Conservation (phyloP, 2,329 filamentous ascomycete genomes). For the Aciculosporium take region DNA sequence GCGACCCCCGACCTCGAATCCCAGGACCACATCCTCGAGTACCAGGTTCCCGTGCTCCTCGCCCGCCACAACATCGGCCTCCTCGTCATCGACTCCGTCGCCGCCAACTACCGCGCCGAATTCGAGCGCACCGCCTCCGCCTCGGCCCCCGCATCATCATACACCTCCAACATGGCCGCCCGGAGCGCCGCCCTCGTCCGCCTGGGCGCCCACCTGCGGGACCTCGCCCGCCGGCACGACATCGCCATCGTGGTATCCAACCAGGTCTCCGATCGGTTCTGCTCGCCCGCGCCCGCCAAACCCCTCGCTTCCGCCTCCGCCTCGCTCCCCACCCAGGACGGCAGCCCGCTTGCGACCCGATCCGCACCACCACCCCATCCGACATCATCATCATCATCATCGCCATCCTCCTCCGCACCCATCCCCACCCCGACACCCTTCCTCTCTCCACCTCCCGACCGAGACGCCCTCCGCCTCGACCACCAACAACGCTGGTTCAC, state of each 20-base stretch:
- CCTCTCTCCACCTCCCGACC: constrained; percentile 19
- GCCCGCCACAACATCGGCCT: constrained; percentile 63
- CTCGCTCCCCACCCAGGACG: constrained; percentile 16
- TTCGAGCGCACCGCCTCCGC: constrained; percentile 46
- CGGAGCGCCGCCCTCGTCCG: constrained; percentile 64
- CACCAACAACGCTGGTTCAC: constrained; percentile 94
- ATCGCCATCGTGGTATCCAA: constrained; percentile 87
- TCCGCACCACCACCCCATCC: no score
- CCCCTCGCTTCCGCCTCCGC: constrained; percentile 5
- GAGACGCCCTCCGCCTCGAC: constrained; percentile 54
- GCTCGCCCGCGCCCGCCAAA: constrained; percentile 14
- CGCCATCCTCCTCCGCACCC: constrained; percentile 18
- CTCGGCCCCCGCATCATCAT: constrained; percentile 13
- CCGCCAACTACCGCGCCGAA: constrained; percentile 90
- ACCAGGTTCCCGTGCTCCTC: constrained; percentile 79
- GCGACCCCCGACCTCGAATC: constrained; percentile 80
- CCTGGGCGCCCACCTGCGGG: constrained; percentile 60
- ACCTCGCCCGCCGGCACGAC: constrained; percentile 58
- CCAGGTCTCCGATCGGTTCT: constrained; percentile 84
- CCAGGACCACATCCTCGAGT: constrained; percentile 88
- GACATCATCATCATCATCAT: not conserved
- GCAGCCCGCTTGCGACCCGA: no score
- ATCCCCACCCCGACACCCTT: constrained; percentile 17
- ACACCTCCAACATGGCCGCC: constrained; percentile 50
- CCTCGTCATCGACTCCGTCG: constrained; percentile 78